These are phyloP conservation scores for Scutellaria baicalensis DNA, from an alignment of 257 asterid species.

Conservation along the genomic window DNA sequence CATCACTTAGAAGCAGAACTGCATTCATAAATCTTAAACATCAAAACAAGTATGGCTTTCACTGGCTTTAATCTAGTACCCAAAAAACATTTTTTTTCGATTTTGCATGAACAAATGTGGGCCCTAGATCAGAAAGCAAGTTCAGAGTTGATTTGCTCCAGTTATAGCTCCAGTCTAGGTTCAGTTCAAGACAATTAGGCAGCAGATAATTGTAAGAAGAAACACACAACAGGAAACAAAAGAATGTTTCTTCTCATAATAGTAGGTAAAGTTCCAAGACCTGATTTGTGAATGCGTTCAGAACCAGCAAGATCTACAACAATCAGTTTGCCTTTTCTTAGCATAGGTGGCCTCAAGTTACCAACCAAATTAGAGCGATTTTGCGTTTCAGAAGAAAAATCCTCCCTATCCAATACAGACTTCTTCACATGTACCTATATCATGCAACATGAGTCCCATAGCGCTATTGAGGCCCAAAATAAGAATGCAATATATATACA, in stretches of 20 bases:
- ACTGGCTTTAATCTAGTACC: slow-evolving; percentile 5
- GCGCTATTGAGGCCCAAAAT: slow-evolving; percentile 4
- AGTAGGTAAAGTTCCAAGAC: slow-evolving; percentile 28
- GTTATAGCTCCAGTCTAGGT: not conserved
- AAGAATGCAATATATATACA: not conserved
- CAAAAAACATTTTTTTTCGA: not conserved
- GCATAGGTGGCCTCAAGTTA: slow-evolving; percentile 67
- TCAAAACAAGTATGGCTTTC: not conserved
- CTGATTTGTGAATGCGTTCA: slow-evolving; percentile 95
- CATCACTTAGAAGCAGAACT: not conserved
- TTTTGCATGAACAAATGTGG: not conserved
- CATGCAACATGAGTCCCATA: slow-evolving; percentile 17
- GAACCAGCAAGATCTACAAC: slow-evolving; percentile 99
- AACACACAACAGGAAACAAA: not conserved
- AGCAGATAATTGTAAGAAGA: not conserved
- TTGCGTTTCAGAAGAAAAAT: slow-evolving; percentile 47
- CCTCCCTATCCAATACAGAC: slow-evolving; percentile 60
- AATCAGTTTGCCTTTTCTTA: slow-evolving; percentile 87
- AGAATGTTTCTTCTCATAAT: not conserved
- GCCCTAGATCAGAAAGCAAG: not conserved
- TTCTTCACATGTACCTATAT: slow-evolving; percentile 86
- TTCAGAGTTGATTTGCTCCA: not conserved
- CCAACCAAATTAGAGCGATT: slow-evolving; percentile 48
- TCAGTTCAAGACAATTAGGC: not conserved
- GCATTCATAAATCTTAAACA: slow-evolving; percentile 6